Base-by-base conservation (phyloP, 345 rosid species). In the Combretum micranthum region DNA sequence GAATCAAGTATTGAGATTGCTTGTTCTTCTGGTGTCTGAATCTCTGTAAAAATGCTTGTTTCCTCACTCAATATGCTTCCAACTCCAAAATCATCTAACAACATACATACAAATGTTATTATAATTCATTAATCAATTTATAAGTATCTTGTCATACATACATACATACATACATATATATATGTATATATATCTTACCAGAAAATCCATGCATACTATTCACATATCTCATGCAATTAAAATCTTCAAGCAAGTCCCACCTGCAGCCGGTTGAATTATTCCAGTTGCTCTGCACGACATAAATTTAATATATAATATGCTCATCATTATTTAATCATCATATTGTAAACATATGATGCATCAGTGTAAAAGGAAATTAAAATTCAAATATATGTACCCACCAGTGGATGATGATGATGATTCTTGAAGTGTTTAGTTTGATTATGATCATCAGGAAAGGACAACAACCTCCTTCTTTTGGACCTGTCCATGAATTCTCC, bases 391-490 rank as follows among this genome's bases (percentile, higher is more conserved):
- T 3, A 15, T 10, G 15, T 25, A 22, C 9, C 4, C 45, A 60
- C 64, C 56, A 60, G 52, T 15, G 67, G 60, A 7, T 32, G 39
- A 32, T 32, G 39, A 4, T 32, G 9, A 32, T 32, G 39, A 32
- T 3, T 32, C 0, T 32, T 49, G 52, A 21, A n/a, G 21, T 1
- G 21, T 49, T 49, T 21, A 11, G 17, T 10, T 16, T 15, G 19
- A 47, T 15, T 8, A 17, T 49, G 3, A 23, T 57, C 51, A n/a
- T 19, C 44, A 55, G 42, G 12, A 59, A 44, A 68, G 47, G 74
- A 13, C 17, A 70, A 42, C 71, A 88, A 63, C 26, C 95, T 84
- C 56, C 90, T 70, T 48, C 88, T 75, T 75, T 88, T 91, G 57
- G 86, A 79, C 52, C 78, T 67, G 55, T 77, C 91, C n/a, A 67